These are phyloP conservation scores for Hypholoma sublateritium DNA, from an alignment of 768 basidiomycete genomes.

Conservation along the genomic window DNA sequence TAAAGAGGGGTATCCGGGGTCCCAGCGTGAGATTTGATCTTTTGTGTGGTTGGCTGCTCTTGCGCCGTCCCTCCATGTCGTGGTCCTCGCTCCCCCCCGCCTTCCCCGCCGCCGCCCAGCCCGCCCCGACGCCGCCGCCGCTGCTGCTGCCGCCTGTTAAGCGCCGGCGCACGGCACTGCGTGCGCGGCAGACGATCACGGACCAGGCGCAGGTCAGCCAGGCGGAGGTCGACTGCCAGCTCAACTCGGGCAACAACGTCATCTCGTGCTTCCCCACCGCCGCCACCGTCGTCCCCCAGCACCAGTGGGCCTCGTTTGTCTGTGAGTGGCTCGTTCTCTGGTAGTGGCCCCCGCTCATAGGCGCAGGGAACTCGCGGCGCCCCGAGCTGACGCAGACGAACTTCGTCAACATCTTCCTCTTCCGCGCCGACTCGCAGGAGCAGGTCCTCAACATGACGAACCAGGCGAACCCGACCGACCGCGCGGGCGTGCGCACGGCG, in stretches of 20 bases:
- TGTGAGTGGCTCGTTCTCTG: slow-evolving; percentile 51
- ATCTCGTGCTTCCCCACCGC: slow-evolving; percentile 75
- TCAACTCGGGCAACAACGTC: slow-evolving; percentile 65
- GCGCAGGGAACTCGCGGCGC: slow-evolving; percentile 71
- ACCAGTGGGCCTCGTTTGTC: slow-evolving; percentile 73
- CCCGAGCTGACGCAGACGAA: slow-evolving; percentile 65
- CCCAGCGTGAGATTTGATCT: slow-evolving; percentile 6
- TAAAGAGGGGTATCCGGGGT: slow-evolving; percentile 1
- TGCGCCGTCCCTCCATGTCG: background rate
- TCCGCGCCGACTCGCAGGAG: slow-evolving; percentile 63
- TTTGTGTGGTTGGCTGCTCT: background rate
- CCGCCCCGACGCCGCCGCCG: background rate
- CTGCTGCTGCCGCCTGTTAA: too few relatives aligned
- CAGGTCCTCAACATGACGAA: slow-evolving; percentile 46
- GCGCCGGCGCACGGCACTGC: slow-evolving; percentile 20
- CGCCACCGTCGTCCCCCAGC: slow-evolving; percentile 62
- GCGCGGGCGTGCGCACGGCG: slow-evolving; percentile 50
- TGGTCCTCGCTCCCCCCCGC: background rate
- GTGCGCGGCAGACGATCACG: slow-evolving; percentile 36
- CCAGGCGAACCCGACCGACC: slow-evolving; percentile 45
- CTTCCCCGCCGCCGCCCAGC: background rate
- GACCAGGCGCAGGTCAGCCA: slow-evolving; percentile 34
- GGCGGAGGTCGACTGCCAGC: slow-evolving; percentile 52
- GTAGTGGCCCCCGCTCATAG: slow-evolving; percentile 4
- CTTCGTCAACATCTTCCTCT: slow-evolving; percentile 74